Conservation (phyloP, 2,329 filamentous ascomycete genomes). For the Onygena corvina region DNA sequence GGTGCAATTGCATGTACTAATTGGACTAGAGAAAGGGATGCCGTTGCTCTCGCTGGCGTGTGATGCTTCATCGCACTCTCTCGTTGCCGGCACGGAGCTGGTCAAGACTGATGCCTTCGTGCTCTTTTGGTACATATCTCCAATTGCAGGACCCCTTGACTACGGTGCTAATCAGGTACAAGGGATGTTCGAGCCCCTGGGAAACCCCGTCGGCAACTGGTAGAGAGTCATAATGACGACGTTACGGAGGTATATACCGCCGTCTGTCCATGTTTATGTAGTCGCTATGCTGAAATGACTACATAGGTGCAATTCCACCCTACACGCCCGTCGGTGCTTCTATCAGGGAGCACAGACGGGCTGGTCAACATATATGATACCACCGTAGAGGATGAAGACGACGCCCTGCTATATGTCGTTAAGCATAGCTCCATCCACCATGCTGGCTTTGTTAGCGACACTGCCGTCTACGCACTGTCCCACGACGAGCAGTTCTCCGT, state of each 20-base stretch:
- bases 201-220: constrained; percentile 28
- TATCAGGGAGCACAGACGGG: constrained; percentile 52
- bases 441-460: constrained; percentile 45
- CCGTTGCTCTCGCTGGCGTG: constrained; percentile 44
- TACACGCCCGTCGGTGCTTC: constrained; percentile 40
- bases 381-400: constrained; percentile 46
- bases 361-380: constrained; percentile 52
- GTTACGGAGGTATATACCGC: constrained; percentile 42
- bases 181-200: constrained; percentile 36
- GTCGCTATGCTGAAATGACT: constrained; percentile 1
- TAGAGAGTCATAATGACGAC: constrained; percentile 45
- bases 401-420: constrained; percentile 50
- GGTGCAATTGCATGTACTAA: constrained; percentile 2
- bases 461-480: constrained; percentile 46
- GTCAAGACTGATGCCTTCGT: constrained; percentile 33
- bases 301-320: constrained; percentile 41
- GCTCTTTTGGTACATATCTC: constrained; percentile 32
- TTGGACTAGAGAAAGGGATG: constrained; percentile 34
- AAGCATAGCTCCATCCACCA: constrained; percentile 53
- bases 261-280: not conserved
- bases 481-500: constrained; percentile 52
- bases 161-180: not conserved
- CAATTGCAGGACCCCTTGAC: not conserved
- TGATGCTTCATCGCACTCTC: constrained; percentile 33
- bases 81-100: constrained; percentile 47